A percentile compares a stretch with the other conserved stretches of the same genome.
Evolutionary conservation across 345 rosid species (phyloP).

Genomic region (Toxicodendron radicans): DNA sequence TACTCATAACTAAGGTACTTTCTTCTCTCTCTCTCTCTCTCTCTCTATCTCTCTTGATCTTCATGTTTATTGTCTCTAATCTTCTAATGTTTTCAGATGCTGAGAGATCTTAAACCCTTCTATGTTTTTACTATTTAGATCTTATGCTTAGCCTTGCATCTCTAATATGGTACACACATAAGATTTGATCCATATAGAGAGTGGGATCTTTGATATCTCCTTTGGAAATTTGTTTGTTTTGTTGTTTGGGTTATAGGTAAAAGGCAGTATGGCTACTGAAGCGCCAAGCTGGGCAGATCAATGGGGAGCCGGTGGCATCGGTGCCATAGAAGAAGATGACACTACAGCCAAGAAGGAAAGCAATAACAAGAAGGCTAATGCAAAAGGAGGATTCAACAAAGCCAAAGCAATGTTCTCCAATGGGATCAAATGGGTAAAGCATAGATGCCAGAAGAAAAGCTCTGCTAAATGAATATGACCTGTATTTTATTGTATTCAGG

Average conservation of each 20-base stretch:
- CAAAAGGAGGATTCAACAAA: constrained; percentile 38
- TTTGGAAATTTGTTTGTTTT: not conserved
- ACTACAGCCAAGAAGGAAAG: constrained; percentile 36
- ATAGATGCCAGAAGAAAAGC: constrained; percentile 42
- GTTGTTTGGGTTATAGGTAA: not conserved
- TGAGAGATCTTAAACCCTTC: constrained; percentile 2
- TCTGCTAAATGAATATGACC: constrained; percentile 10
- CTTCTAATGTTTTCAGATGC: not conserved
- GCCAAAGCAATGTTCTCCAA: constrained; percentile 41
- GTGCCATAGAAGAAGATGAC: constrained; percentile 41
- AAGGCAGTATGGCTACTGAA: constrained; percentile 53
- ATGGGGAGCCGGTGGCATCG: constrained; percentile 86
- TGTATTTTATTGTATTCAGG: not conserved
- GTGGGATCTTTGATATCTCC: not conserved
- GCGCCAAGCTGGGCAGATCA: constrained; percentile 97
- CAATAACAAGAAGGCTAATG: constrained; percentile 36
- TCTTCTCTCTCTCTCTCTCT: not conserved
- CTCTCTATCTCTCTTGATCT: not conserved
- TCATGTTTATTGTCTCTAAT: not conserved
- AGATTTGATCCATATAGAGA: not conserved
- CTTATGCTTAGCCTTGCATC: not conserved
- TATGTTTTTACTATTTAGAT: not conserved
- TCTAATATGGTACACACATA: not conserved
- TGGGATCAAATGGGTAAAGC: constrained; percentile 68
- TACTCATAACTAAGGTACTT: not conserved